Percentiles rank a stretch among this genome's conserved stretches.
Conservation (phyloP, 1,284 basidiomycete species). For the Cystobasidiaceae sp. region DNA sequence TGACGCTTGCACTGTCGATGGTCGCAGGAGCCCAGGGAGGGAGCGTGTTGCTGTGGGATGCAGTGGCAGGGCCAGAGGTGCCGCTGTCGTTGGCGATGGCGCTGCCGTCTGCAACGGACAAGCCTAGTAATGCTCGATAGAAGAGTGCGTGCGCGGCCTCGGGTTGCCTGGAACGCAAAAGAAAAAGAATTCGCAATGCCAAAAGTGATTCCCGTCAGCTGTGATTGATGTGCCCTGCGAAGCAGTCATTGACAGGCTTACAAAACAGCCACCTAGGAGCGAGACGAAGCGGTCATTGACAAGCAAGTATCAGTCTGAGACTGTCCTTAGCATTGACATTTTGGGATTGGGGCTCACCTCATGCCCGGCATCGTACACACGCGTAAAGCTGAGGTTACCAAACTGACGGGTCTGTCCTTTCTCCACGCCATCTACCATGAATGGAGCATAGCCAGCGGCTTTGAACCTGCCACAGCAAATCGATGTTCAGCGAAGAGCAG, state of each 20-base stretch:
- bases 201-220: not conserved
- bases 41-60: not conserved
- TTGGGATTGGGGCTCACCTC: not conserved
- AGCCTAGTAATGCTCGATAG: not conserved
- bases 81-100: not conserved
- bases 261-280: too few species aligned
- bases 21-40: not conserved
- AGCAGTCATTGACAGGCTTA: not conserved
- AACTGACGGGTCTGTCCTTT: constrained; percentile 1
- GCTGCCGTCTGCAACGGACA: not conserved
- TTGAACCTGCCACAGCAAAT: not conserved
- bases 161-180: not conserved
- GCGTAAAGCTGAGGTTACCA: constrained; percentile 6
- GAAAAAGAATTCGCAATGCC: not conserved
- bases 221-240: not conserved
- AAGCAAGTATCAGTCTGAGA: too few species aligned
- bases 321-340: not conserved
- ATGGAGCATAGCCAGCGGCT: not conserved
- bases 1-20: not conserved
- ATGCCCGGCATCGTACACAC: constrained; percentile 16
- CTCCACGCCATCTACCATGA: constrained; percentile 5
- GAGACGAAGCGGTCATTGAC: too few species aligned
- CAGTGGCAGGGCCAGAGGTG: not conserved
- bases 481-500: not conserved
- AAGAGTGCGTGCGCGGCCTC: constrained; percentile 4